Percentiles rank a stretch among this genome's conserved stretches.
phyloP scores from a whole-genome alignment of 2,329 filamentous ascomycete species.

The Graphilbum fragrans region DNA sequence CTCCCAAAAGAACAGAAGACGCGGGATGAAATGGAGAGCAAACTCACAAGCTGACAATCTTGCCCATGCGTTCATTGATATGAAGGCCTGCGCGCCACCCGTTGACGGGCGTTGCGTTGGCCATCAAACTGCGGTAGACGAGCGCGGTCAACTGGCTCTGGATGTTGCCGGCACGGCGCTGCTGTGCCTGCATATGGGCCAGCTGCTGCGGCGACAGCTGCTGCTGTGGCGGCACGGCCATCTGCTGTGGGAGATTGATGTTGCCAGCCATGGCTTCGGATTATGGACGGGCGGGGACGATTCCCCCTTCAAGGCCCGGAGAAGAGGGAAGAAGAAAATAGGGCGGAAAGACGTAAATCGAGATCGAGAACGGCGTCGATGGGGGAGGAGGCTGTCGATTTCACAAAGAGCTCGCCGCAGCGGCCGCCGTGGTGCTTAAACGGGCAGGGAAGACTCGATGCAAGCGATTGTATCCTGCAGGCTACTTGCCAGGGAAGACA shows the following conservation, averaged over 20 bases:
- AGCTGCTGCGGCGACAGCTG: constrained; percentile 20
- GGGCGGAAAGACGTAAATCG: no score
- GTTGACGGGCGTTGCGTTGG: constrained; percentile 17
- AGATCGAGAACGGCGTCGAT: no score
- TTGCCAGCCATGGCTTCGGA: constrained; percentile 46
- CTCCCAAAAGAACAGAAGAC: not conserved
- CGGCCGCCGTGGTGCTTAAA: no score
- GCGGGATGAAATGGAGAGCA: not conserved
- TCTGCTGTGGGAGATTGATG: constrained; percentile 33
- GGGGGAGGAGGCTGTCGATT: no score
- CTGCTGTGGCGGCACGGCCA: constrained; percentile 31
- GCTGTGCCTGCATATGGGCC: no score
- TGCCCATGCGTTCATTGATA: constrained; percentile 28
- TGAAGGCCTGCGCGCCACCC: constrained; percentile 27
- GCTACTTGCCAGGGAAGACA: no score
- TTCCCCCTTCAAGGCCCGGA: no score
- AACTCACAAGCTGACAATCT: constrained; percentile 29
- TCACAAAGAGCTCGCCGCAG: no score
- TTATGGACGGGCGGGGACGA: no score
- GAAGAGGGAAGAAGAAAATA: no score
- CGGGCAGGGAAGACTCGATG: no score
- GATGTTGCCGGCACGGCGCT: constrained; percentile 14
- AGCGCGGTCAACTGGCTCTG: constrained; percentile 20
- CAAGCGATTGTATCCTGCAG: no score
- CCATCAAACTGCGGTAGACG: constrained; percentile 18